A percentile compares a stretch with the other conserved stretches of the same genome.
phyloP scores from a whole-genome alignment of 768 basidiomycete genomes.

The Mycena sanguinolenta region DNA sequence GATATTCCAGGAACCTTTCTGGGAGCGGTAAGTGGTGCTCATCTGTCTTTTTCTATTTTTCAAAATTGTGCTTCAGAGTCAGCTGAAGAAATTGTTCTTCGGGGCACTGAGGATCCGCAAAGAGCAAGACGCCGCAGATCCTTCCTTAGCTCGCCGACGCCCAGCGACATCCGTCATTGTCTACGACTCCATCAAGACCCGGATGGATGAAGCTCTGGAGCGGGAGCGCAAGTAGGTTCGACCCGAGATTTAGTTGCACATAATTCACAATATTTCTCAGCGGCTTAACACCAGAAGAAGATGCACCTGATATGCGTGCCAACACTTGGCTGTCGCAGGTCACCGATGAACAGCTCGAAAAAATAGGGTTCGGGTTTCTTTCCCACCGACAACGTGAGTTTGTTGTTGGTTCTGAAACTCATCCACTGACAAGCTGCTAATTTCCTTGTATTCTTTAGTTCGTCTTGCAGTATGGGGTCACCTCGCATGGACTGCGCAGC shows the following conservation, averaged over 20 bases:
- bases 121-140: conserved; percentile 35
- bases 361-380: conserved; percentile 19
- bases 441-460: conserved; percentile 26
- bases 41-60: too few relatives aligned
- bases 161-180: conserved; percentile 35
- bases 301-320: conserved; percentile 43
- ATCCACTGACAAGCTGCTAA: not conserved
- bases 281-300: conserved; percentile 38
- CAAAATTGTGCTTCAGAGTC: conserved; percentile 22
- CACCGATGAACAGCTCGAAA: conserved; percentile 29
- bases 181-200: conserved; percentile 36
- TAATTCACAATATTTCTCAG: conserved; percentile 13
- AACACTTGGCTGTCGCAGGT: conserved; percentile 41
- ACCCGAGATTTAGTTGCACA: not conserved
- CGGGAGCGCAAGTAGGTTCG: conserved; percentile 4
- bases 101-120: conserved; percentile 38
- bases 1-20: conserved; percentile 38
- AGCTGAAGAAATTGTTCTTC: conserved; percentile 39
- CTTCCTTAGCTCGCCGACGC: conserved; percentile 11
- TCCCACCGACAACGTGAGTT: too few relatives aligned
- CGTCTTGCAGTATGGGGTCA: conserved; percentile 43
- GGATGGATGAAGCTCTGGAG: not conserved
- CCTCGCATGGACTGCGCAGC: conserved; percentile 45
- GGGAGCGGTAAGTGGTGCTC: conserved; percentile 33
- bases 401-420: too few relatives aligned